phyloP scores from a whole-genome alignment of 1,284 basidiomycete species.

The Erythrobasidium hasegawianum region DNA sequence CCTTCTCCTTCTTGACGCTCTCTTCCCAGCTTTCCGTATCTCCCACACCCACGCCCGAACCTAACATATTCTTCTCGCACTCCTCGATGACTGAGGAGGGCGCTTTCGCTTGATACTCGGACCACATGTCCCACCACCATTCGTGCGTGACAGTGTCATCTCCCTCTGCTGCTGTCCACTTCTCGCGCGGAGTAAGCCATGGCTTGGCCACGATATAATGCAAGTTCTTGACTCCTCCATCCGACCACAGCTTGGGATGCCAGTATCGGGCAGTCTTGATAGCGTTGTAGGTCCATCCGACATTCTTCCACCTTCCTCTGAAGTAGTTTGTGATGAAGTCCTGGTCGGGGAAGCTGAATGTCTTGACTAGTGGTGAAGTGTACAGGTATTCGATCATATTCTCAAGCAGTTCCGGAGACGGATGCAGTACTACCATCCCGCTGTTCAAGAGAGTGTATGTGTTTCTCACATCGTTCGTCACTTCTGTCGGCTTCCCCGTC shows the following conservation, averaged over 20 bases:
- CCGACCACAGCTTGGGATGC: constrained; percentile 69
- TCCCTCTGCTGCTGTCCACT: constrained; percentile 50
- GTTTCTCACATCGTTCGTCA: constrained; percentile 58
- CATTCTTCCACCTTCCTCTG: constrained; percentile 55
- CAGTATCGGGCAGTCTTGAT: constrained; percentile 69
- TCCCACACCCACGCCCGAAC: constrained; percentile 27
- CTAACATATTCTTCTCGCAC: constrained; percentile 29
- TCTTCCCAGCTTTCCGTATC: constrained; percentile 46
- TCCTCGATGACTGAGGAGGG: constrained; percentile 1
- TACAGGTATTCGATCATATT: constrained; percentile 61
- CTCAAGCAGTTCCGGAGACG: constrained; percentile 57
- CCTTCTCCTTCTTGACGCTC: constrained; percentile 52
- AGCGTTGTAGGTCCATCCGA: constrained; percentile 81
- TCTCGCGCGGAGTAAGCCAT: constrained; percentile 66
- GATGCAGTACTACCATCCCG: constrained; percentile 81
- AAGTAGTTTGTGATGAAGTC: constrained; percentile 82
- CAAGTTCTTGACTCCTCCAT: constrained; percentile 61
- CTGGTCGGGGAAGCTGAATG: constrained; percentile 84
- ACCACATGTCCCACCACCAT: constrained; percentile 62
- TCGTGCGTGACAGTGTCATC: constrained; percentile 47
- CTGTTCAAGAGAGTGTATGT: constrained; percentile 79
- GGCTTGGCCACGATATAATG: constrained; percentile 49
- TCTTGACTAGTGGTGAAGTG: constrained; percentile 64
- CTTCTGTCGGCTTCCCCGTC: constrained; percentile 50
- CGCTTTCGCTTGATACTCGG: constrained; percentile 50